Evolutionary conservation across 306 rosid genomes (phyloP).

Genomic region (Cicer chorassanicum): DNA sequence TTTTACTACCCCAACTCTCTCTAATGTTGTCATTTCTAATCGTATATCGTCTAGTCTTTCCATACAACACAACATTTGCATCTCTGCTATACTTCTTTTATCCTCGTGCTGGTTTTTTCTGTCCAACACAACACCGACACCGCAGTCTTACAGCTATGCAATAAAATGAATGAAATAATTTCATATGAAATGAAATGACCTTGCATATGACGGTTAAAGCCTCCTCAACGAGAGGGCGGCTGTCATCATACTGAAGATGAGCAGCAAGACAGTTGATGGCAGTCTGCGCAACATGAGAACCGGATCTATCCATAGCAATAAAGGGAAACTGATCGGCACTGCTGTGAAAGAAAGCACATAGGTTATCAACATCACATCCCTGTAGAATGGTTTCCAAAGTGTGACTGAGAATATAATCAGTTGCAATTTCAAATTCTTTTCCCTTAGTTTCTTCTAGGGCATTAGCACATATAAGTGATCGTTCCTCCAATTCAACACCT

Average conservation of each 20-base stretch:
- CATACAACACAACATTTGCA: too few relatives aligned
- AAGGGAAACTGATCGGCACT: constrained; percentile 66
- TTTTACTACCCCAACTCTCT: too few relatives aligned
- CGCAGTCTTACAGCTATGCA: too few relatives aligned
- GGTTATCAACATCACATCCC: constrained; percentile 61
- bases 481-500: constrained; percentile 71
- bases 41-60: too few relatives aligned
- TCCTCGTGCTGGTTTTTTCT: too few relatives aligned
- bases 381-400: constrained; percentile 76
- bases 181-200: constrained; percentile 43
- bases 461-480: constrained; percentile 73
- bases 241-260: constrained; percentile 66
- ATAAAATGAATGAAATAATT: too few relatives aligned
- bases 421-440: constrained; percentile 82
- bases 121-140: too few relatives aligned
- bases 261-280: constrained; percentile 65
- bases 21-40: too few relatives aligned
- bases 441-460: constrained; percentile 86
- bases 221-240: constrained; percentile 59
- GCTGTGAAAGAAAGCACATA: constrained; percentile 68
- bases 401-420: constrained; percentile 91
- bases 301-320: constrained; percentile 87
- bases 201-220: constrained; percentile 71
- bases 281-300: constrained; percentile 90
- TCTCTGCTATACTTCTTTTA: too few relatives aligned